Conservation (phyloP, 1,139 yeast species). For the Kodamaea fungicola region DNA sequence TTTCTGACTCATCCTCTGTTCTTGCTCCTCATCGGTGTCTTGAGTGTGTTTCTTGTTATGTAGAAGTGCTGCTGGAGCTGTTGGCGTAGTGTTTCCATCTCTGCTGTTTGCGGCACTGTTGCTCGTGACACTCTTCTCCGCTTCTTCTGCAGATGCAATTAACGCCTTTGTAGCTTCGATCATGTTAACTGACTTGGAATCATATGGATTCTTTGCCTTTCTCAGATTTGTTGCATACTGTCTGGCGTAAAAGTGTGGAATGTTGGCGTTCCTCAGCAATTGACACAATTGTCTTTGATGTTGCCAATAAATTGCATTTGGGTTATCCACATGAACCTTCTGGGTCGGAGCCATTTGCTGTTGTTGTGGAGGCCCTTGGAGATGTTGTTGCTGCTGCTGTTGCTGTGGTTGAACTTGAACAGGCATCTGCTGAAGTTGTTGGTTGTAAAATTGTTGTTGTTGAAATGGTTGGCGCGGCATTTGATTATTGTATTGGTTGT, state of each 20-base stretch:
- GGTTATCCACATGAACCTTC: conserved; percentile 39
- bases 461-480: conserved; percentile 3
- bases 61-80: conserved; percentile 42
- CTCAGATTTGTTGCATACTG: conserved; percentile 83
- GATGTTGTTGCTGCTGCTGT: conserved; percentile 4
- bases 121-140: conserved; percentile 21
- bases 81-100: conserved; percentile 23
- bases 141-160: conserved; percentile 43
- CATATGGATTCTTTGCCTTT: conserved; percentile 48
- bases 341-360: conserved; percentile 10
- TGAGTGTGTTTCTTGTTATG: conserved; percentile 61
- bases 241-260: conserved; percentile 89
- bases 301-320: conserved; percentile 72
- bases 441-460: conserved; percentile 23
- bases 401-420: conserved; percentile 18
- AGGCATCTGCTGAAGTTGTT: conserved; percentile 17
- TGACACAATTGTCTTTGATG: conserved; percentile 82
- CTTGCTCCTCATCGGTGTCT: conserved; percentile 68
- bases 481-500: conserved; percentile 3
- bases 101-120: conserved; percentile 6
- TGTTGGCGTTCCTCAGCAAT: conserved; percentile 66
- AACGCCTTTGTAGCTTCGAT: conserved; percentile 56
- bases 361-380: conserved; percentile 8
- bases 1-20: conserved; percentile 67
- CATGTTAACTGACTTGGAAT: conserved; percentile 42